phyloP scores from a whole-genome alignment of 495 filamentous ascomycete genomes.

The Aspergillus funiculosus region DNA sequence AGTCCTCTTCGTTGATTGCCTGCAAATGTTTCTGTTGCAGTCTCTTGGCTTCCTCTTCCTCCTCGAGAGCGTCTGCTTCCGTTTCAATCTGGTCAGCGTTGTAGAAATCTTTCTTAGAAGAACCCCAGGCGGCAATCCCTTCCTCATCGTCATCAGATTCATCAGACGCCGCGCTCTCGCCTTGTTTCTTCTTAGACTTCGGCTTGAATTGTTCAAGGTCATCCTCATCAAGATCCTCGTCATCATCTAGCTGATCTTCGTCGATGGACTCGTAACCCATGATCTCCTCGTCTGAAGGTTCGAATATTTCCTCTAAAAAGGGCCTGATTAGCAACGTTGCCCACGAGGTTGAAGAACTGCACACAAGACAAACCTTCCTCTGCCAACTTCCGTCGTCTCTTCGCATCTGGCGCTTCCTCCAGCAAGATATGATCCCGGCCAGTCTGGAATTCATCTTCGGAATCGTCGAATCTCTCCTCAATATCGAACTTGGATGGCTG shows the following conservation, averaged over 20 bases:
- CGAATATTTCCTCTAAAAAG: conserved; percentile 49
- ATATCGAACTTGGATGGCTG: conserved; percentile 42
- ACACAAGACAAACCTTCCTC: conserved; percentile 50
- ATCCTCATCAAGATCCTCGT: conserved; percentile 39
- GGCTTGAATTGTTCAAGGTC: conserved; percentile 22
- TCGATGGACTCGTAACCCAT: conserved; percentile 54
- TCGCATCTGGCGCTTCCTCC: conserved; percentile 71
- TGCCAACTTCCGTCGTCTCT: conserved; percentile 60
- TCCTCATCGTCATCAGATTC: conserved; percentile 56
- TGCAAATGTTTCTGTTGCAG: conserved; percentile 84
- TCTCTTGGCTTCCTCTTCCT: conserved; percentile 81
- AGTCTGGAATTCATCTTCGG: conserved; percentile 85
- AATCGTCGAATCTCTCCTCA: conserved; percentile 84
- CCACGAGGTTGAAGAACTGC: not conserved
- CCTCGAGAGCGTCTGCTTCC: conserved; percentile 83
- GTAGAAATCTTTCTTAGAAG: conserved; percentile 86
- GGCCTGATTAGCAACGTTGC: conserved; percentile 14
- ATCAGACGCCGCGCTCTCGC: conserved; percentile 19
- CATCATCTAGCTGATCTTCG: conserved; percentile 49
- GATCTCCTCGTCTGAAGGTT: conserved; percentile 86
- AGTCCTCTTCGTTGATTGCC: conserved; percentile 83
- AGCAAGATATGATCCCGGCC: conserved; percentile 79
- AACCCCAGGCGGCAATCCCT: conserved; percentile 76
- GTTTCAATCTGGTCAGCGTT: conserved; percentile 85
- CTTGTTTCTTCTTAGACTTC: conserved; percentile 22